A percentile compares a stretch with the other conserved stretches of the same genome.
phyloP scores from a whole-genome alignment of 2,329 filamentous ascomycete genomes.

The Alternaria sp. region DNA sequence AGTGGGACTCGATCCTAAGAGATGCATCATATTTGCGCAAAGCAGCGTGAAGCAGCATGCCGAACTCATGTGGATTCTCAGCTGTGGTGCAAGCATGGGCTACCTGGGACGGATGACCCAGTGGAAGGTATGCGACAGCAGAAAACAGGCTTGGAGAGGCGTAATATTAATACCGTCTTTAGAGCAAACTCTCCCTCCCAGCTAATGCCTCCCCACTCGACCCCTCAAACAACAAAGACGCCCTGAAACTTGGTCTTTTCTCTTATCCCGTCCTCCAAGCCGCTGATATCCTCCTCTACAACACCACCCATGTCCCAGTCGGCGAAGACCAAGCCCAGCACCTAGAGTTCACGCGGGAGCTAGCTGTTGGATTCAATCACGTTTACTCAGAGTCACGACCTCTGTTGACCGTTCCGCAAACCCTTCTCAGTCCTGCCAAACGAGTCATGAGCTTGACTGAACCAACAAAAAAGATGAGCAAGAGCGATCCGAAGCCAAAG shows the following conservation, averaged over 20 bases:
- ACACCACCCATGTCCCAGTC: conserved; percentile 92
- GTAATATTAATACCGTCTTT: conserved; percentile 1
- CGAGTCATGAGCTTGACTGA: conserved; percentile 89
- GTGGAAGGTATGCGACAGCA: conserved; percentile 79
- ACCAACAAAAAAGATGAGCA: conserved; percentile 90
- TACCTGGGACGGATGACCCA: conserved; percentile 99
- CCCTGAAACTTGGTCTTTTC: conserved; percentile 87
- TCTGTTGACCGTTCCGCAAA: conserved; percentile 36
- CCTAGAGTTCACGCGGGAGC: conserved; percentile 88
- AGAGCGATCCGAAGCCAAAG: conserved; percentile 74
- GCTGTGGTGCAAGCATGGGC: conserved; percentile 88
- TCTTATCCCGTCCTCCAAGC: conserved; percentile 96
- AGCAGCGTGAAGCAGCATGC: conserved; percentile 79
- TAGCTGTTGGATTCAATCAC: conserved; percentile 87
- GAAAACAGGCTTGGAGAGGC: background rate
- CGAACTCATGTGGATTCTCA: conserved; percentile 97
- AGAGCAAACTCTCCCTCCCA: conserved; percentile 73
- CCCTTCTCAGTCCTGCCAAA: conserved; percentile 66
- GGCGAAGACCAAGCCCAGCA: conserved; percentile 96
- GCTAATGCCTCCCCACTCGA: conserved; percentile 67
- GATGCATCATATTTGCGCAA: conserved; percentile 83
- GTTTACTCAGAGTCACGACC: conserved; percentile 63
- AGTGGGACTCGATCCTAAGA: conserved; percentile 80
- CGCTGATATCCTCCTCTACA: conserved; percentile 86
- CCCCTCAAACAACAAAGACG: conserved; percentile 57